These are phyloP conservation scores for Coleophoma cylindrospora DNA, from an alignment of 2,329 filamentous ascomycete genomes.

Conservation along the genomic window DNA sequence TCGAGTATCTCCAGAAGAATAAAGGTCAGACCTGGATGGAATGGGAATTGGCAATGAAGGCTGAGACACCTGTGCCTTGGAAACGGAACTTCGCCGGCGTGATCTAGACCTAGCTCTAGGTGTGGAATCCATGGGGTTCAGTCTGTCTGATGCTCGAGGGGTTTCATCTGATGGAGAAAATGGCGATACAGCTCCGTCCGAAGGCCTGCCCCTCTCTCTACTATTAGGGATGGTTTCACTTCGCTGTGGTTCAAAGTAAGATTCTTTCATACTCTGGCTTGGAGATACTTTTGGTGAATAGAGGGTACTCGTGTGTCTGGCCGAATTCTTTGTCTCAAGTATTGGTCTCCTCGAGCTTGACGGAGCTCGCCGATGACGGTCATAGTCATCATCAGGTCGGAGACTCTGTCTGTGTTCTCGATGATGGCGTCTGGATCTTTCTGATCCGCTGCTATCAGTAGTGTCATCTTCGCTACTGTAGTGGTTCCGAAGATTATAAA, in stretches of 20 bases:
- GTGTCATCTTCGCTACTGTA: constrained; percentile 22
- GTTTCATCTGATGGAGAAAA: constrained; percentile 11
- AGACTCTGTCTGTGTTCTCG: constrained; percentile 4
- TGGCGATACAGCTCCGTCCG: constrained; percentile 19
- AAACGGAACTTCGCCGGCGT: constrained; percentile 11
- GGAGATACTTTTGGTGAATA: constrained; percentile 23
- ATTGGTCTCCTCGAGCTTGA: constrained; percentile 20
- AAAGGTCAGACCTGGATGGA: constrained; percentile 12
- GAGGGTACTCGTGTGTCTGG: constrained; percentile 16
- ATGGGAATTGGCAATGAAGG: constrained; percentile 19
- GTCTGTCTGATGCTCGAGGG: constrained; percentile 11
- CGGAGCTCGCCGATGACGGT: constrained; percentile 13
- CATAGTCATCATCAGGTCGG: constrained; percentile 10
- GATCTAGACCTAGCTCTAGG: constrained; percentile 9
- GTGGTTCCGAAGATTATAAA: constrained; percentile 10
- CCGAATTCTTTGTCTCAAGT: constrained; percentile 10
- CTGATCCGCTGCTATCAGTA: constrained; percentile 19
- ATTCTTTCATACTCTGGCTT: constrained; percentile 15
- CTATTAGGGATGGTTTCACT: constrained; percentile 18
- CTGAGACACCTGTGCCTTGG: constrained; percentile 4
- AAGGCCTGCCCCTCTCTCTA: constrained; percentile 5
- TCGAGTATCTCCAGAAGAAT: constrained; percentile 13
- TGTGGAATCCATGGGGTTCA: constrained; percentile 16
- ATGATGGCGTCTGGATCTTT: constrained; percentile 11
- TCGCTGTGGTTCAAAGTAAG: constrained; percentile 14